Base-by-base conservation (phyloP, 306 rosid genomes). In the Fragaria vesca region DNA sequence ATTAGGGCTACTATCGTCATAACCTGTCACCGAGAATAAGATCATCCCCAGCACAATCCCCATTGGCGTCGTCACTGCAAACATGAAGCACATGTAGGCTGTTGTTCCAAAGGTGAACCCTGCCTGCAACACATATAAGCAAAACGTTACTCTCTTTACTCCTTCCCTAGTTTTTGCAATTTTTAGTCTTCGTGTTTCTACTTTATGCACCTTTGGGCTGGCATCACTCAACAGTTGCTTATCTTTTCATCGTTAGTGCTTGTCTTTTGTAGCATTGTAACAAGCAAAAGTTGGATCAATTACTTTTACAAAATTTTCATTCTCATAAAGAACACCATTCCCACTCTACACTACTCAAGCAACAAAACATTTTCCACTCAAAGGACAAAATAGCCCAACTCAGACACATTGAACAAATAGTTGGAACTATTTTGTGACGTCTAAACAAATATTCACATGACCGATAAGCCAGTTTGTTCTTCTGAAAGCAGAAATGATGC, bases 31-130 rank as follows among this genome's bases (percentile, higher is more conserved):
- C 0, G 97, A 88, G 79, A 95, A 95, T 28, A 92, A 21, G 66
- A 83, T 36, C 96, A 95, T 95, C 32, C 98, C 97, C 80, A 91
- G 32, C 1, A 92, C 80, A 72, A 92, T 90, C n/a, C 97, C 98
- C 91, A 92, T 76, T 0, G 98, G 98, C 0, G 97, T 95, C 38
- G 98, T 95, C 79, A 92, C 97, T 3, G 98, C 86, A 81, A 95
- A 95, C 98, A 95, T 88, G 81, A 92, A 89, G 71, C 97, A 92
- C 98, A 95, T 95, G 69, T 91, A 92, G 10, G 92, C 90, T 2
- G 93, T 89, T 28, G 98, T 91, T 57, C 82, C 81, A 12, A 85
- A 74, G 71, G 87, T 89, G 77, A 95, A 92, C 3, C 96, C 97
- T 0, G 97, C 98, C 97, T 94, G 96, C 76, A 80, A 76, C 26